phyloP scores from a whole-genome alignment of 805 yeast genomes.

The Yarrowia sp. region DNA sequence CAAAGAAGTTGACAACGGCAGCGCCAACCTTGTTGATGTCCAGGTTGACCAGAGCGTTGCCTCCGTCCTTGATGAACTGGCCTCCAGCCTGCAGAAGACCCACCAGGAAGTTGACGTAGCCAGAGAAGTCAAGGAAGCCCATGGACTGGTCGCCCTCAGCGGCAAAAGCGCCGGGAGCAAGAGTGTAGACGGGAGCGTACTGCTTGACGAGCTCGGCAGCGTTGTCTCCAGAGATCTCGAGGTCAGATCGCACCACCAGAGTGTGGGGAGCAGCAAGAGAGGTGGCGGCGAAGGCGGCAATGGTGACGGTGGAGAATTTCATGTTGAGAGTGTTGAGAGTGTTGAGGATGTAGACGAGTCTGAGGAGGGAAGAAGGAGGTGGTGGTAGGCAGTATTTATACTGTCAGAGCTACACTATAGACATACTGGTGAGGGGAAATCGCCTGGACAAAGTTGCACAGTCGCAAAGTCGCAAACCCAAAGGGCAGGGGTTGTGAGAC shows the following conservation, averaged over 20 bases:
- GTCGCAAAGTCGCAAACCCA: too few relatives aligned
- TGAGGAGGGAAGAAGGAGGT: neutral
- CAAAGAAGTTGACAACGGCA: conserved; percentile 19
- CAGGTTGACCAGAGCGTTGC: conserved; percentile 5
- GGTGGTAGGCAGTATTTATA: neutral
- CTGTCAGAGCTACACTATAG: too few relatives aligned
- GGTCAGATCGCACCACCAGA: neutral
- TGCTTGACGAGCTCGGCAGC: conserved; percentile 22
- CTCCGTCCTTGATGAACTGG: conserved; percentile 21
- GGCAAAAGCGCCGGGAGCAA: conserved; percentile 7
- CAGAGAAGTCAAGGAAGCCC: conserved; percentile 24
- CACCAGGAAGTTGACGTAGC: conserved; percentile 18
- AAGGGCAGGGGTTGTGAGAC: conserved; percentile 1
- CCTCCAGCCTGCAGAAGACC: conserved; percentile 23
- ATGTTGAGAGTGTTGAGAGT: neutral
- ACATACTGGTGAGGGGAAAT: neutral
- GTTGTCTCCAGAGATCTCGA: conserved; percentile 10
- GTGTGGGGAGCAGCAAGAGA: conserved; percentile 11
- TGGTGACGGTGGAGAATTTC: conserved; percentile 8
- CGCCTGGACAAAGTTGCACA: neutral
- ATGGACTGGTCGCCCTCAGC: neutral
- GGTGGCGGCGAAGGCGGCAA: neutral
- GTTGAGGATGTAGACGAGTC: neutral
- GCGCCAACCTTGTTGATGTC: conserved; percentile 17
- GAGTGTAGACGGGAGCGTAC: conserved; percentile 17